These are phyloP conservation scores for Phytopythium chamaehyphon DNA, from an alignment of 352 stramenopile genomes.

Conservation along the genomic window DNA sequence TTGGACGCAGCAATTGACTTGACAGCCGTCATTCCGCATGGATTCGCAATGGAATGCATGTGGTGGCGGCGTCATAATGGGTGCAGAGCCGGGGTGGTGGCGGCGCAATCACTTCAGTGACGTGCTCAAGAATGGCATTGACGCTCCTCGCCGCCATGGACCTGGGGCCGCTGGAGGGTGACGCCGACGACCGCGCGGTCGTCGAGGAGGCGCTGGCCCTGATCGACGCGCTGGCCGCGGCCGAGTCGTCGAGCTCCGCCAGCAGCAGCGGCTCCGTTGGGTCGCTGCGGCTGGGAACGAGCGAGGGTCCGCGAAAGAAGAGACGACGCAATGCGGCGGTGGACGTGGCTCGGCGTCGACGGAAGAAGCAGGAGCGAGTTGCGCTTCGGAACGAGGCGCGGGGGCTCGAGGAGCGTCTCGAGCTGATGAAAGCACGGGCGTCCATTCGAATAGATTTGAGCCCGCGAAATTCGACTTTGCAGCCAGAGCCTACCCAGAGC, in stretches of 20 bases:
- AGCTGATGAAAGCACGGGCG: not conserved
- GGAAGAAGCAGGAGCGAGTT: slow-evolving; percentile 1
- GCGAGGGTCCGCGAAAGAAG: not conserved
- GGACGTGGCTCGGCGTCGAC: not conserved
- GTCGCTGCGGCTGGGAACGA: too few relatives aligned
- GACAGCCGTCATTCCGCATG: too few relatives aligned
- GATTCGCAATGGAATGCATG: too few relatives aligned
- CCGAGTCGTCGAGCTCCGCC: not conserved
- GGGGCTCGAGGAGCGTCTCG: not conserved
- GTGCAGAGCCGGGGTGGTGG: too few relatives aligned
- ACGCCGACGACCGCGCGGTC: slow-evolving; percentile 13
- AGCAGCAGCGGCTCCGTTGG: not conserved
- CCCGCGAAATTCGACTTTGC: not conserved
- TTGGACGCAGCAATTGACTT: too few relatives aligned
- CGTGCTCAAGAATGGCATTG: too few relatives aligned
- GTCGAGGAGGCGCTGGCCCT: slow-evolving; percentile 24
- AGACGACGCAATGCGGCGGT: not conserved
- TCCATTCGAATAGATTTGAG: not conserved
- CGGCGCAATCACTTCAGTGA: too few relatives aligned
- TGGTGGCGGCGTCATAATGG: too few relatives aligned
- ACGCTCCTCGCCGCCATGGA: slow-evolving; percentile 4
- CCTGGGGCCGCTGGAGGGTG: slow-evolving; percentile 8
- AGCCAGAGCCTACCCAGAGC: not conserved
- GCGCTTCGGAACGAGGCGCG: not conserved
- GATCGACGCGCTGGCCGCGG: slow-evolving; percentile 8